Conservation (phyloP, 2,329 filamentous ascomycete species). For the Colletotrichum shisoi region DNA sequence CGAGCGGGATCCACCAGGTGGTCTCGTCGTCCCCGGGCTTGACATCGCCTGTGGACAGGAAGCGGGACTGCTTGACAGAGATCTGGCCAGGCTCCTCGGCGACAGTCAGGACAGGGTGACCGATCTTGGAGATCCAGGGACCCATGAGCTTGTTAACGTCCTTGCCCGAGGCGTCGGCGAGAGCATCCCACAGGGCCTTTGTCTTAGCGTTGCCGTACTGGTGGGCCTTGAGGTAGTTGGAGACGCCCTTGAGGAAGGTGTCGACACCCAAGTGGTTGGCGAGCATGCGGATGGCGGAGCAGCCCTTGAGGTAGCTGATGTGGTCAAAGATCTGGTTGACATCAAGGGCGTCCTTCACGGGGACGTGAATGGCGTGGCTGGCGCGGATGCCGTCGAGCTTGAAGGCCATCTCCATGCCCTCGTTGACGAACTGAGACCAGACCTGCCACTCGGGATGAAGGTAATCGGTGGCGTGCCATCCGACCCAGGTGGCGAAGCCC, state of each 20-base stretch:
- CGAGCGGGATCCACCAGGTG: constrained; percentile 94
- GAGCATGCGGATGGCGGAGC: constrained; percentile 95
- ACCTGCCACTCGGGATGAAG: constrained; percentile 97
- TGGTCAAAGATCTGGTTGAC: constrained; percentile 98
- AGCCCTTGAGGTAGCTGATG: constrained; percentile 96
- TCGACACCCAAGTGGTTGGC: constrained; percentile 87
- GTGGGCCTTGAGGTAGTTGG: constrained; percentile 86
- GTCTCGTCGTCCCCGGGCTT: constrained; percentile 91
- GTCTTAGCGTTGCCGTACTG: constrained; percentile 91
- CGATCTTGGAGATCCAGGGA: constrained; percentile 94
- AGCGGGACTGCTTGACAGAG: constrained; percentile 82
- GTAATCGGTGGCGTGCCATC: constrained; percentile 90
- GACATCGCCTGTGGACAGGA: constrained; percentile 89
- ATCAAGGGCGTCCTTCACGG: constrained; percentile 85
- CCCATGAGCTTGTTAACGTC: constrained; percentile 90
- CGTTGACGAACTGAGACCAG: constrained; percentile 96
- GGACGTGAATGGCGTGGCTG: constrained; percentile 95
- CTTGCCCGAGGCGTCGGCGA: constrained; percentile 85
- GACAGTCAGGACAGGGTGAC: constrained; percentile 88
- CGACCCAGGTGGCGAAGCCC: constrained; percentile 97
- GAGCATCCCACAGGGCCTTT: constrained; percentile 85
- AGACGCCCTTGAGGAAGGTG: constrained; percentile 88
- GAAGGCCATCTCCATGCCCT: constrained; percentile 92
- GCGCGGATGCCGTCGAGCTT: constrained; percentile 87
- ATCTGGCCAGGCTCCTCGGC: constrained; percentile 85